A percentile compares a stretch with the other conserved stretches of the same genome.
These are phyloP conservation scores for Globisporangium perplexum DNA, from an alignment of 352 stramenopile species.

Conservation along the genomic window DNA sequence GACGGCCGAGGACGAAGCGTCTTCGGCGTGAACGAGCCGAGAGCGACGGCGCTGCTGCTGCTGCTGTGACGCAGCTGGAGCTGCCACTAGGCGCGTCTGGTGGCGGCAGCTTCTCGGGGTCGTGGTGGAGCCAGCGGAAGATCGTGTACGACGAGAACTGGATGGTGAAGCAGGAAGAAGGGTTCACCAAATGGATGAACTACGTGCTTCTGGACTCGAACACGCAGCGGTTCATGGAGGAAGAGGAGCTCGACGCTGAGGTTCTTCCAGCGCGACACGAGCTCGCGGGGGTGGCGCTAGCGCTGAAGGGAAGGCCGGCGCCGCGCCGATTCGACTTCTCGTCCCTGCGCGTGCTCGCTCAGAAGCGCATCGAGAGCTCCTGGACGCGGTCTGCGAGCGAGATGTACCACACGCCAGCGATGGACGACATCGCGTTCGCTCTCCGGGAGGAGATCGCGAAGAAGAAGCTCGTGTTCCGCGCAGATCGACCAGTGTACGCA, in stretches of 20 bases:
- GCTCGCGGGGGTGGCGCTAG: neutral
- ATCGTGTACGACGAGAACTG: slow-evolving; percentile 70
- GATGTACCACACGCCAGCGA: slow-evolving; percentile 47
- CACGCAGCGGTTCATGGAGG: slow-evolving; percentile 27
- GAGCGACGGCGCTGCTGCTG: slow-evolving; percentile 1
- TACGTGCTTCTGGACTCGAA: slow-evolving; percentile 69
- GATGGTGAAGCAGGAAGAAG: slow-evolving; percentile 75
- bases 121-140: slow-evolving; percentile 72
- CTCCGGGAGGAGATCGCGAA: slow-evolving; percentile 67
- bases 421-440: slow-evolving; percentile 52
- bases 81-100: neutral
- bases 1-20: slow-evolving; percentile 22
- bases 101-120: slow-evolving; percentile 26
- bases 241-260: slow-evolving; percentile 18
- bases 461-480: slow-evolving; percentile 75
- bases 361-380: slow-evolving; percentile 66
- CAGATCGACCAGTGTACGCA: slow-evolving; percentile 86
- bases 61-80: slow-evolving; percentile 10
- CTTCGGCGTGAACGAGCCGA: slow-evolving; percentile 2
- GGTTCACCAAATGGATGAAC: slow-evolving; percentile 87
- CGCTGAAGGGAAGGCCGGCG: slow-evolving; percentile 2
- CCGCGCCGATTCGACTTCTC: slow-evolving; percentile 47
- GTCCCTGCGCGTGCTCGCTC: slow-evolving; percentile 60
- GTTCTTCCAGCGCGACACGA: neutral
- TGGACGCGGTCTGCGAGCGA: slow-evolving; percentile 52